Evolutionary conservation across 2,329 filamentous ascomycete genomes (phyloP).

Genomic region (Cadophora sp.): DNA sequence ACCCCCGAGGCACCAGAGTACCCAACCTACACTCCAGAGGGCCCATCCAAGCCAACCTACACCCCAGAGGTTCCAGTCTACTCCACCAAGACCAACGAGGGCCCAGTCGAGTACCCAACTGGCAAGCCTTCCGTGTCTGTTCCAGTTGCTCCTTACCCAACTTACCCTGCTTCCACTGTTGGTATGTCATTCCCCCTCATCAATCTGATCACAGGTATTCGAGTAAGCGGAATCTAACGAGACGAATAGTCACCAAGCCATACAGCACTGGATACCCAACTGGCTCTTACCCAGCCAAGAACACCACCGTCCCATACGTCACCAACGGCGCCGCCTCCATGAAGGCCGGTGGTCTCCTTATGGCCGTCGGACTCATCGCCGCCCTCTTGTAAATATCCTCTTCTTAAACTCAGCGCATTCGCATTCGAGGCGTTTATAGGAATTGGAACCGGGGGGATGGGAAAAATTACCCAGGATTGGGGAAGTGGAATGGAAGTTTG

Average conservation of each 20-base stretch:
- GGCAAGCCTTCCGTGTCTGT: conserved; percentile 1
- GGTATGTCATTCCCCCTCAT: background rate
- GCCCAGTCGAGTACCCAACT: conserved; percentile 20
- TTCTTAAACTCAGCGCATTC: background rate
- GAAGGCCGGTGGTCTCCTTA: conserved; percentile 35
- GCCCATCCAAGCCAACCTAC: conserved; percentile 17
- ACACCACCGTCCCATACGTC: conserved; percentile 23
- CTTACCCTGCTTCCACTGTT: conserved; percentile 14
- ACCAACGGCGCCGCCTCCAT: conserved; percentile 32
- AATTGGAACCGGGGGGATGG: background rate
- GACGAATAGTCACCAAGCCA: conserved; percentile 16
- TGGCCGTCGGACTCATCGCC: conserved; percentile 34
- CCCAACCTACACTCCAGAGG: conserved; percentile 23
- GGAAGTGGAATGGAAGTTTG: background rate
- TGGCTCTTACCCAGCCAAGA: conserved; percentile 19
- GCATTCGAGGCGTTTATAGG: background rate
- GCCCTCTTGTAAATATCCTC: conserved; percentile 34
- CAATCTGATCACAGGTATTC: background rate
- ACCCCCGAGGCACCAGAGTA: conserved; percentile 7
- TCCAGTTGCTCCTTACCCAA: conserved; percentile 20
- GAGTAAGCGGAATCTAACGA: background rate
- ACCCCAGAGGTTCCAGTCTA: conserved; percentile 24
- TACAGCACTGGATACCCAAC: conserved; percentile 16
- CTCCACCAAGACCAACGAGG: conserved; percentile 7
- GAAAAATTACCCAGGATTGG: background rate